Evolutionary conservation across 2,329 filamentous ascomycete genomes (phyloP), one percentile per base, ranked within the genome.

Genomic region (Colletotrichum theobromicola): DNA sequence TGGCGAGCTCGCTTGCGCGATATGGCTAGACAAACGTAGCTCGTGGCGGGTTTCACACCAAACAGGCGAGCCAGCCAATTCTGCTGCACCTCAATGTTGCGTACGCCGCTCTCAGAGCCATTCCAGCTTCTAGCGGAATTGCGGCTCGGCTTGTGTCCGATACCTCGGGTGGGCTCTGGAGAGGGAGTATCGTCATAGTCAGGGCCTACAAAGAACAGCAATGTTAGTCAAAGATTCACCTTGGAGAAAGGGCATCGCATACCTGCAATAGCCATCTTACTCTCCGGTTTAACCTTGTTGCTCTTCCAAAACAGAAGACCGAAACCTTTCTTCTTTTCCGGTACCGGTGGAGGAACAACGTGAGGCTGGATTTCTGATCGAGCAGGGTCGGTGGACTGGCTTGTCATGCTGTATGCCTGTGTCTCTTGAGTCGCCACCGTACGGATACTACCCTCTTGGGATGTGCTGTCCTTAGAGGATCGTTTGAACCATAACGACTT

Each of bases 31-130:
- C 95, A 97, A 18, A 98, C 84, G 32, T 94, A 89, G 76, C 91
- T 91, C 18, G 88, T 93, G 1, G 93, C 94, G 2, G 96, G 96
- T 82, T 97, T 98, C 81, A 98, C 93, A 70, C 95, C 92, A 86
- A 98, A 95, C 60, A 98, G 91, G 18, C 95, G 94, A 34, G 95
- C 93, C 67, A 98, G 90, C 96, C 96, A 98, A 78, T 94, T 98
- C 80, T 95, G 93, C 81, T 92, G 93, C 34, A 91, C 89, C 76
- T 92, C 92, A 79, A 90, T 94, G 83, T 88, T 89, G 71, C 89
- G 88, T 76, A 77, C 79, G 82, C 83, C 82, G 74, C 82, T 82
- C 34, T 83, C 82, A 35, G 83, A 83, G 32, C 83, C 83, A 24
- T 82, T 80, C 75, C 84, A 81, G 53, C 77, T 80, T 64, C 78